Base-by-base conservation (phyloP, 352 stramenopile species). In the Globisporangium orthogonon region DNA sequence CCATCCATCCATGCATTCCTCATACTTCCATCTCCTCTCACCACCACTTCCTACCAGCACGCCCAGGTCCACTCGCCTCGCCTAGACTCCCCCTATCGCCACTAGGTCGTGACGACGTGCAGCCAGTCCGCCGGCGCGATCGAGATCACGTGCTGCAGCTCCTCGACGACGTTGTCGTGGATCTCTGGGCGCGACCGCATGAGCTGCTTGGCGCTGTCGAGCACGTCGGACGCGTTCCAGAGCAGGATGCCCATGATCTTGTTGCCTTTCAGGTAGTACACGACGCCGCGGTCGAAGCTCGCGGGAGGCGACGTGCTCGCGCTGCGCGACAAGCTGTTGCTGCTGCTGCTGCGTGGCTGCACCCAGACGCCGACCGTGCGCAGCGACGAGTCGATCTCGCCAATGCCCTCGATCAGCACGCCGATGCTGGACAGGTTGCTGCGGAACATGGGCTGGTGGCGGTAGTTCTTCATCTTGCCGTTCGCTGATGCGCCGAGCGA, bases 201-300 rank as follows among this genome's bases (percentile, higher is more conserved):
- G 17, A 97, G 61, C 46, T 97, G 78, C 15, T 86, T 82, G 29
- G 89, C 89, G 41, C 70, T 89, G 47, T 96, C 82, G 29, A 96
- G 73, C 62, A 93, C 74, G 51, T 97, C 87, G 28, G 67, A 78
- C 0, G 87, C 87, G 57, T 97, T 97, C 85, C 87, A 96, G 13
- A 96, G 67, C 56, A 97, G 50, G 60, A 97, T 90, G 48, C 89
- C 89, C 62, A 95, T 87, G 59, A 97, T 88, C 57, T 90, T 88
- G 71, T 90, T 94, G 48, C 84, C 85, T 50, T 87, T 82, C 23
- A 97, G 66, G 50, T 97, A 97, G 66, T 97, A 97, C 48, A 97
- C 87, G 41, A 96, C 73, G 15, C 89, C 89, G 43, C 89, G 83
- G 50, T 92, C 70, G 56, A 85, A 96, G 4, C 37, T 63, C 41